These are phyloP conservation scores for Clavariopsis aquatica DNA, from an alignment of 495 filamentous ascomycete species.

Conservation along the genomic window DNA sequence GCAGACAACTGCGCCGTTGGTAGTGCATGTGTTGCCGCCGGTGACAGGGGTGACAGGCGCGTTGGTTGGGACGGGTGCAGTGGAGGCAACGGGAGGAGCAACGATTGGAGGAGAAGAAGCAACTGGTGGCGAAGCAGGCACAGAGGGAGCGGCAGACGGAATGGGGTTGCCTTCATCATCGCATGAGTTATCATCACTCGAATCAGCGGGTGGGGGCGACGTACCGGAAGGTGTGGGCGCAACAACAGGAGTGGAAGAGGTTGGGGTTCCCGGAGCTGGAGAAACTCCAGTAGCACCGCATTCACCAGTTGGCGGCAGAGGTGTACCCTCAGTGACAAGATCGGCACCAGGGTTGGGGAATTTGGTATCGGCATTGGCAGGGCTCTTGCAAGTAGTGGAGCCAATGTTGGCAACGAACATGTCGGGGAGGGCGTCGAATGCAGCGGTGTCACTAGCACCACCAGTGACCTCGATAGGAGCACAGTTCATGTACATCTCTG, in stretches of 20 bases:
- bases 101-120: conserved; percentile 2
- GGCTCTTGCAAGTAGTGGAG: conserved; percentile 27
- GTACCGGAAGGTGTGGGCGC: neutral
- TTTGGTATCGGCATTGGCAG: conserved; percentile 12
- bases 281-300: conserved; percentile 25
- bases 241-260: neutral
- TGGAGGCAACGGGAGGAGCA: conserved; percentile 10
- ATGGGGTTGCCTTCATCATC: neutral
- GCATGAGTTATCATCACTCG: neutral
- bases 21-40: conserved; percentile 28
- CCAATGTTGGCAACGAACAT: conserved; percentile 63
- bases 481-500: conserved; percentile 66
- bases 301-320: conserved; percentile 28
- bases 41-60: conserved; percentile 21
- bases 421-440: conserved; percentile 50
- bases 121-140: conserved; percentile 7
- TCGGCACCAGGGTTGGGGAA: conserved; percentile 36
- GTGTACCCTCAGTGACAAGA: conserved; percentile 16
- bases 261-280: neutral
- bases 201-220: conserved; percentile 1
- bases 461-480: conserved; percentile 56
- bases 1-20: conserved; percentile 38
- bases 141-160: neutral
- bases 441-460: conserved; percentile 40
- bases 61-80: conserved; percentile 22